Evolutionary conservation across 2,329 filamentous ascomycete species (phyloP), one percentile per base, ranked within the genome.

Genomic region (Pseudopithomyces maydicus): DNA sequence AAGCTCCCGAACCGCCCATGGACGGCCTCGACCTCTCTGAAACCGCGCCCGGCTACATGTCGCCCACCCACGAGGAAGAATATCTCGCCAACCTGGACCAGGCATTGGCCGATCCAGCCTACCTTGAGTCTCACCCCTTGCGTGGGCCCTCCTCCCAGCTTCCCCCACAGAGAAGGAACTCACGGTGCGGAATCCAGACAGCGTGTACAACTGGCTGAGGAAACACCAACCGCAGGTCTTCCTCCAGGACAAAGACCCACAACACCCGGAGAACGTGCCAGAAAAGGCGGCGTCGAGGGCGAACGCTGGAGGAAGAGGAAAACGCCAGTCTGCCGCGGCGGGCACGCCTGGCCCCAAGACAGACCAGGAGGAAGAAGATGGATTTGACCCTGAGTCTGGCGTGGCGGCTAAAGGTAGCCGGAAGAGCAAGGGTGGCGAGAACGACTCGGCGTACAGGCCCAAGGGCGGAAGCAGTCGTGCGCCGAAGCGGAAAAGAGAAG

Each of bases 171-270:
- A 80, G 69, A 77, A 81, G 56, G 80, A 86, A 51, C 74, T 82
- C 42, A 82, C 87, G 54, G 76, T 92, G 22, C 85, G 85, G 50
- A 98, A 98, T 73, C 92, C 93, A 0, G 90, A 92, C 41, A 96
- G 91, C 57, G 93, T 97, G 2, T 96, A 96, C 79, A 97, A 96
- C 75, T 99, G 95, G 95, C 85, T 99, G 12, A 86, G 91, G 61
- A 88, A 91, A 71, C 84, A 97, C 75, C 88, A 91, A 57, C 90
- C 92, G 2, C 88, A 94, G 74, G 88, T 92, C 47, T 93, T 96
- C 79, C 79, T 96, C 19, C 90, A 96, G 73, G 90, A 92, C 68
- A 85, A 87, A 63, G 80, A 79, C 57, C 67, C 66, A 6, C 59
- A 59, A 10, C 70, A 74, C 52, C 75, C 72, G 51, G 76, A 79